Evolutionary conservation across 2,329 filamentous ascomycete genomes (phyloP).

Genomic region (Penicillium sp.): DNA sequence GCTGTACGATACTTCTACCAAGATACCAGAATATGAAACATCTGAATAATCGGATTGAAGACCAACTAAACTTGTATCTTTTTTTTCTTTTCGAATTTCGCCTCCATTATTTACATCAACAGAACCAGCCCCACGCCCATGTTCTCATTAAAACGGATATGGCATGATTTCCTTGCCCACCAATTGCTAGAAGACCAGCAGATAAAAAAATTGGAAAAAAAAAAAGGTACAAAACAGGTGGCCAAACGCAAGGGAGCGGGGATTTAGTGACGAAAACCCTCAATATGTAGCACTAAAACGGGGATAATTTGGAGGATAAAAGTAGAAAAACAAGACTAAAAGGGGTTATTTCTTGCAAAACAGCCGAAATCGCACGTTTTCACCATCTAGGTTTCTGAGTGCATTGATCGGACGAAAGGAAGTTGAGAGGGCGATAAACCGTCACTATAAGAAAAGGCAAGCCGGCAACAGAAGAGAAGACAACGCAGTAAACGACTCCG

Average conservation of each 20-base stretch:
- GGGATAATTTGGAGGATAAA: constrained; percentile 7
- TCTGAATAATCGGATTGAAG: not conserved
- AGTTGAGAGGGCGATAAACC: constrained; percentile 17
- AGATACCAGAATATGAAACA: not conserved
- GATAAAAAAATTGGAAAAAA: constrained; percentile 10
- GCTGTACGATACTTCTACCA: not conserved
- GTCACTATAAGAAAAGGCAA: constrained; percentile 17
- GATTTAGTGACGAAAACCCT: constrained; percentile 9
- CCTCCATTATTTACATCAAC: constrained; percentile 37
- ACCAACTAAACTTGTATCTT: constrained; percentile 10
- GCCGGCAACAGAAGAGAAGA: constrained; percentile 25
- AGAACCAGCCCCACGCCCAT: constrained; percentile 29
- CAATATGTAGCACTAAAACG: constrained; percentile 8
- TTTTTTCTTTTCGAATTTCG: constrained; percentile 12
- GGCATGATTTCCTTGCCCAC: constrained; percentile 28
- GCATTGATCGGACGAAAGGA: constrained; percentile 19
- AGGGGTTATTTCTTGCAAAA: constrained; percentile 21
- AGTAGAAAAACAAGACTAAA: constrained; percentile 21
- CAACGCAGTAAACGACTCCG: constrained; percentile 37
- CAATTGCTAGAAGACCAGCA: constrained; percentile 19
- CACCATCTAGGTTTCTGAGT: constrained; percentile 34
- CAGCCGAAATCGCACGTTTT: constrained; percentile 19
- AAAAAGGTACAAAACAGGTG: constrained; percentile 2
- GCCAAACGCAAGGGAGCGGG: constrained; percentile 15
- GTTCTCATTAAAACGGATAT: constrained; percentile 36